Percentiles rank a stretch among this genome's conserved stretches.
Conservation (phyloP, 2,329 filamentous ascomycete species). For the Calonectria pseudoturangicola region DNA sequence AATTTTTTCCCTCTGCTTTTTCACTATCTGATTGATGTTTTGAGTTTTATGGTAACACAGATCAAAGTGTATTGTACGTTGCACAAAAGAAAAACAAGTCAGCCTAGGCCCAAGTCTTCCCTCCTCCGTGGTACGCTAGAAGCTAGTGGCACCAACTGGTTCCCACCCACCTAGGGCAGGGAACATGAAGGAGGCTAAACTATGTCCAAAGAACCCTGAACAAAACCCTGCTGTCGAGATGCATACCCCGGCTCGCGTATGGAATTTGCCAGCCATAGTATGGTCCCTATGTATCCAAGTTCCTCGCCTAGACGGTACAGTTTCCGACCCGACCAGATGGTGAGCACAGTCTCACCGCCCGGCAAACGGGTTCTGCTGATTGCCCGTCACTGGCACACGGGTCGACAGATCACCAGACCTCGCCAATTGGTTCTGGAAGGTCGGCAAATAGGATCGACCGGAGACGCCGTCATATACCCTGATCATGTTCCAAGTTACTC, state of each 20-base stretch:
- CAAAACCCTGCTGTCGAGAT: conserved; percentile 46
- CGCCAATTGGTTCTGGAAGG: neutral
- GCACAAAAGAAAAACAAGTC: conserved; percentile 4
- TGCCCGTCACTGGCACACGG: conserved; percentile 28
- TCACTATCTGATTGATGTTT: no score
- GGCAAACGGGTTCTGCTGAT: conserved; percentile 34
- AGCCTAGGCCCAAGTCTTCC: conserved; percentile 24
- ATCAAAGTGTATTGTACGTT: neutral
- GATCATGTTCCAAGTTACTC: conserved; percentile 8
- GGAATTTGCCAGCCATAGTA: conserved; percentile 26
- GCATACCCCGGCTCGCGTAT: conserved; percentile 40
- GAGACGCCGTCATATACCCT: conserved; percentile 24
- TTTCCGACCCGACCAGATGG: conserved; percentile 35
- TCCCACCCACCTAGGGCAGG: conserved; percentile 44
- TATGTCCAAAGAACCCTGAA: conserved; percentile 39
- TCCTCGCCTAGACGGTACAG: conserved; percentile 41
- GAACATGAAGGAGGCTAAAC: conserved; percentile 38
- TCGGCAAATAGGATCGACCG: conserved; percentile 25
- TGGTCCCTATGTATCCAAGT: conserved; percentile 10
- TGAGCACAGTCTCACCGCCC: conserved; percentile 45
- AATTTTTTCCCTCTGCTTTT: no score
- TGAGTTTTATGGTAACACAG: no score
- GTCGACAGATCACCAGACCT: conserved; percentile 35
- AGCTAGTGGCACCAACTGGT: conserved; percentile 39
- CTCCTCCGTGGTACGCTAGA: conserved; percentile 47